Evolutionary conservation across 345 rosid species (phyloP), one percentile per base, ranked within the genome.

Genomic region (Hibiscus trionum): DNA sequence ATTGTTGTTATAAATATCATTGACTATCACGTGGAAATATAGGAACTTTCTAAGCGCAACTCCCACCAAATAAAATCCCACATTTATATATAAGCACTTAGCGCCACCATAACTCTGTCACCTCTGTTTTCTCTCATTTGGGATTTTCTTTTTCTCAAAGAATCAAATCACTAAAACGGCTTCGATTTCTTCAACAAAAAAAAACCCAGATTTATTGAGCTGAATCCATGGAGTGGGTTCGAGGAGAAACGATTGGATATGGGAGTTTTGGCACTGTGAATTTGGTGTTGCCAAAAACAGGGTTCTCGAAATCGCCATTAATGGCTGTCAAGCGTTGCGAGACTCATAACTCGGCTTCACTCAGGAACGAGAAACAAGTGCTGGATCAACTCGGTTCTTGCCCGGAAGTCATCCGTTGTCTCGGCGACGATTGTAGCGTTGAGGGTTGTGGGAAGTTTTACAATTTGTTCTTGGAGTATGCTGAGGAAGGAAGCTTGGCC

Each of bases 311-410:
- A 44, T 89, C 89, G 1, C 77, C 84, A 1, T 0, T 75, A 1
- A 80, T 93, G 84, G 98, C 90, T 0, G 95, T 91, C 33, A 93
- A 93, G 80, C 88, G 92, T 5, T 80, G 86, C 10, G 80, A 81
- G 17, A 66, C 79, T 24, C 60, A 61, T 39, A 73, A 71, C 7
- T 78, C 88, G 5, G 68, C 24, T 35, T 80, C 86, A 0, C 84
- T 93, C 21, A 74, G 46, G 73, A 86, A 85, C 78, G 98, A 93
- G 86, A 83, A 79, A 57, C 58, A 73, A 16, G 79, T 86, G 0
- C 74, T 87, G 1, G 70, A 82, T 35, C 67, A 57, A 4, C 73
- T 90, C 62, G 86, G 87, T 3, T 73, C 24, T 14, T 88, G 86
- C 60, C 80, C 82, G 1, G 81, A 82, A 61, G 81, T 93, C 35